Evolutionary conservation across 768 basidiomycete genomes (phyloP), one percentile per base, ranked within the genome.

Genomic region (Lactifluus piperatus): DNA sequence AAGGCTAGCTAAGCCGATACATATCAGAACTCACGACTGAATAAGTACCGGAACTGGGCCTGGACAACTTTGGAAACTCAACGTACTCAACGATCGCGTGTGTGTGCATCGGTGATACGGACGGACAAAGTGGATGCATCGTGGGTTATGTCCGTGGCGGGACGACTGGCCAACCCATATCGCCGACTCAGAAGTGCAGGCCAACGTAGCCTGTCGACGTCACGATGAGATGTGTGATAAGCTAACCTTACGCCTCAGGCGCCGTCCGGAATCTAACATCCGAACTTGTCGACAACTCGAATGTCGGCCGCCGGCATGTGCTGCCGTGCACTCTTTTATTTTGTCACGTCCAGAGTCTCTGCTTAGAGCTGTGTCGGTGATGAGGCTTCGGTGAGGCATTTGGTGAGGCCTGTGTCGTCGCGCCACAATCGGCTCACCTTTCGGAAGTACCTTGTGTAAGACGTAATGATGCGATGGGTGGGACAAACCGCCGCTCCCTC

Each of bases 381-480:
- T n/a, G n/a, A n/a, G n/a, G n/a, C n/a, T n/a, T n/a, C n/a, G n/a
- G n/a, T n/a, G n/a, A n/a, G n/a, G n/a, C n/a, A n/a, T n/a, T n/a
- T n/a, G 34, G 37, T 26, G 22, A 18, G 46, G 52, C 18, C 47
- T 54, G 24, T 34, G 41, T 32, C 24, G 39, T 22, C 24, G 39
- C 18, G 20, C 48, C 41, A 49, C 13, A 5, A 29, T 9, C 43
- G 14, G 34, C 43, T 11, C 24, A 48, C 47, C 53, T 13, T 20
- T 39, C 30, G 10, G 30, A 32, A 32, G 30, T 10, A 32, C 30
- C 36, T 56, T 43, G 56, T 29, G 29, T 51, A 34, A 60, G 43
- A 60, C 53, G 54, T 60, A 50, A 60, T 60, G 48, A 60, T 20
- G 20, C 41, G 11, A 54, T 54, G 26, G 41, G 47, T 5, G 20